A percentile compares a stretch with the other conserved stretches of the same genome.
phyloP scores from a whole-genome alignment of 1,139 yeast species.

The Kodamaea sp. region DNA sequence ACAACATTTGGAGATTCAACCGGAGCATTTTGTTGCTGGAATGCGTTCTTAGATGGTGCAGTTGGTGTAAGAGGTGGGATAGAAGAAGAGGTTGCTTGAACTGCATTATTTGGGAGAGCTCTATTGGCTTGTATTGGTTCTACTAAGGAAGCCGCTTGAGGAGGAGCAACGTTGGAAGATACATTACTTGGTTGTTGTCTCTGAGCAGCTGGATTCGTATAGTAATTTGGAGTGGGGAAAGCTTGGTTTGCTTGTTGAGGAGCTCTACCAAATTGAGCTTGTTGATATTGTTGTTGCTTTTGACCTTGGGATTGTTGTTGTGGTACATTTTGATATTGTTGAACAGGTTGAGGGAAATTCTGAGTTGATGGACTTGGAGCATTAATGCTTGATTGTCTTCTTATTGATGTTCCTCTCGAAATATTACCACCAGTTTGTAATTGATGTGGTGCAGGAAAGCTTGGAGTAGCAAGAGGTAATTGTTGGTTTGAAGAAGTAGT shows the following conservation, averaged over 20 bases:
- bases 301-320: constrained; percentile 2
- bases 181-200: background rate
- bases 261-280: constrained; percentile 1
- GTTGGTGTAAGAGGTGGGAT: constrained; percentile 2
- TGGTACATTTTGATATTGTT: background rate
- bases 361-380: constrained; percentile 1
- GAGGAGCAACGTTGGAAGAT: background rate
- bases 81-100: constrained; percentile 1
- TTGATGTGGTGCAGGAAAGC: constrained; percentile 5
- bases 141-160: background rate
- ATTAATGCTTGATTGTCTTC: constrained; percentile 6
- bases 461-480: constrained; percentile 8
- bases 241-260: constrained; percentile 3
- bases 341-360: background rate
- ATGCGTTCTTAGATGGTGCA: constrained; percentile 1
- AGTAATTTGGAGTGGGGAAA: constrained; percentile 12
- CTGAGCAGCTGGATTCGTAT: constrained; percentile 10
- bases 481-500: constrained; percentile 16
- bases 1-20: constrained; percentile 22
- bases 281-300: constrained; percentile 2
- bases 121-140: constrained; percentile 1
- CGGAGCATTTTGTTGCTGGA: constrained; percentile 1
- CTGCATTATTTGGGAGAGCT: constrained; percentile 2
- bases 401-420: constrained; percentile 12
- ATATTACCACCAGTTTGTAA: constrained; percentile 3